These are phyloP conservation scores for Gymnopilus junonius DNA, from an alignment of 768 basidiomycete genomes.

Conservation along the genomic window DNA sequence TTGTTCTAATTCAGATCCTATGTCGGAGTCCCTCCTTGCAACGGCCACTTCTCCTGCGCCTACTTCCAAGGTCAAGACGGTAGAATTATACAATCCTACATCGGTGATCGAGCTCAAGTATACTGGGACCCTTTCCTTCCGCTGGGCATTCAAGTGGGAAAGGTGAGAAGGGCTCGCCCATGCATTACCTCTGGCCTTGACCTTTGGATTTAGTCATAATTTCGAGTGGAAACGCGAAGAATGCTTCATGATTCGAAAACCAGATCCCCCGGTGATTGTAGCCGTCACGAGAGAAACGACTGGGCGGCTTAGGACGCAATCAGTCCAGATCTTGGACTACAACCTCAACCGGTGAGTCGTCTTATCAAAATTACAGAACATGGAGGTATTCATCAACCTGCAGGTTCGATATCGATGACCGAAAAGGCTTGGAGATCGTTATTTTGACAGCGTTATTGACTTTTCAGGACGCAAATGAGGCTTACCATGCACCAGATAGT, in stretches of 20 bases:
- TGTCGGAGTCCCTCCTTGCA: slow-evolving; percentile 71
- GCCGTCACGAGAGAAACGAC: slow-evolving; percentile 80
- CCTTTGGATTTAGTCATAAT: slow-evolving; percentile 57
- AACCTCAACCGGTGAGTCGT: slow-evolving; percentile 71
- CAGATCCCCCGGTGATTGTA: slow-evolving; percentile 85
- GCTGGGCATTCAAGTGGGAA: slow-evolving; percentile 85
- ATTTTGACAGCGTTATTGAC: slow-evolving; percentile 77
- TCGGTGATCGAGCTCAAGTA: slow-evolving; percentile 71
- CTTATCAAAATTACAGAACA: background rate
- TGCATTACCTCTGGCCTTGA: background rate
- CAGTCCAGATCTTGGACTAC: slow-evolving; percentile 83
- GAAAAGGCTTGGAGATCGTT: slow-evolving; percentile 85
- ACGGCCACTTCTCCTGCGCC: slow-evolving; percentile 67
- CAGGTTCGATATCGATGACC: slow-evolving; percentile 84
- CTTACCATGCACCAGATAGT: slow-evolving; percentile 42
- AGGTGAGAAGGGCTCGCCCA: slow-evolving; percentile 54
- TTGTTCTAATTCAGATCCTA: slow-evolving; percentile 57
- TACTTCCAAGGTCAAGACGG: slow-evolving; percentile 71
- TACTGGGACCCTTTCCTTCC: slow-evolving; percentile 73
- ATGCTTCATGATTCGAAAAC: slow-evolving; percentile 83
- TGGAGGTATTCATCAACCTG: background rate
- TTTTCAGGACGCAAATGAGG: slow-evolving; percentile 73
- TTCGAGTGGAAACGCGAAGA: slow-evolving; percentile 89
- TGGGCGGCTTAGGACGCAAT: slow-evolving; percentile 63
- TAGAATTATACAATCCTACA: slow-evolving; percentile 79